Conservation (phyloP, 2,329 filamentous ascomycete genomes). For the Sporothrix inflata region DNA sequence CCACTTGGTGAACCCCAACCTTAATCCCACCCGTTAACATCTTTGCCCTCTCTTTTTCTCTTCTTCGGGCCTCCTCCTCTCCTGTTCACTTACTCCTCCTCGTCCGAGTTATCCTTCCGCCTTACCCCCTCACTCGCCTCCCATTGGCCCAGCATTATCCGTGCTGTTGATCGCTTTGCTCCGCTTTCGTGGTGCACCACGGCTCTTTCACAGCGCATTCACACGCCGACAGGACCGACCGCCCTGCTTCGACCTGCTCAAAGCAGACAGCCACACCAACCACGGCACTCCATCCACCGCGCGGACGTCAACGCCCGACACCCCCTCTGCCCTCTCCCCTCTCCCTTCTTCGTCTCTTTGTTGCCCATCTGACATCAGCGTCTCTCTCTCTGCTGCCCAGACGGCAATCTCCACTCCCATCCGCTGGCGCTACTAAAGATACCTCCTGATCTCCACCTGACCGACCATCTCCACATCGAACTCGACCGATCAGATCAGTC, state of each 20-base stretch:
- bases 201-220: not conserved
- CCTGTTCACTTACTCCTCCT: not conserved
- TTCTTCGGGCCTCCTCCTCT: not conserved
- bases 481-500: conserved; percentile 15
- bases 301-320: conserved; percentile 1
- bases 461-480: conserved; percentile 11
- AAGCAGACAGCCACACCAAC: conserved; percentile 9
- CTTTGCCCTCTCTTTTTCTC: not conserved
- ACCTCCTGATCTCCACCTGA: conserved; percentile 25
- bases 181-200: not conserved
- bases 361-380: conserved; percentile 25
- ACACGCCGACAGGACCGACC: not conserved
- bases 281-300: conserved; percentile 1
- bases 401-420: not conserved
- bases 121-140: not conserved
- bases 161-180: not conserved
- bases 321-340: no score
- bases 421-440: not conserved
- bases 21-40: not conserved
- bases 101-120: not conserved
- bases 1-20: not conserved
- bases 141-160: not conserved
- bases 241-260: not conserved
- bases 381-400: not conserved
- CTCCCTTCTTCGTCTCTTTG: not conserved